Conservation (phyloP, 2,329 filamentous ascomycete genomes). For the Ilyonectria robusta region DNA sequence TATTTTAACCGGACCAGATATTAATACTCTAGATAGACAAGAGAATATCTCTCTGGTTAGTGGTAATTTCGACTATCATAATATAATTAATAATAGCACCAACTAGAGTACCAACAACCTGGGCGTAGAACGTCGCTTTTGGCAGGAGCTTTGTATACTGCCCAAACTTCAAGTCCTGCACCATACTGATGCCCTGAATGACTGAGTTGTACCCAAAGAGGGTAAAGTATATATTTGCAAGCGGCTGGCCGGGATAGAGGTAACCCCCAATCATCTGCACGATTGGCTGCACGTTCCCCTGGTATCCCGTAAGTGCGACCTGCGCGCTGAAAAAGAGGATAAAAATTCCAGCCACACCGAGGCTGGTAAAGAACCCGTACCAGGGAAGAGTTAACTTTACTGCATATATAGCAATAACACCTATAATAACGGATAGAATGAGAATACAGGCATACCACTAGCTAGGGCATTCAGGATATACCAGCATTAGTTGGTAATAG, state of each 20-base stretch:
- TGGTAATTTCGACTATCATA: not conserved
- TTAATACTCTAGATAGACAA: not conserved
- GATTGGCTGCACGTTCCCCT: constrained; percentile 31
- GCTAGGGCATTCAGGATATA: constrained; percentile 30
- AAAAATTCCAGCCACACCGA: constrained; percentile 52
- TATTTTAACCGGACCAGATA: not conserved
- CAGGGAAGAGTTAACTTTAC: constrained; percentile 44
- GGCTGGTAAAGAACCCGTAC: constrained; percentile 60
- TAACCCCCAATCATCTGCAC: constrained; percentile 38
- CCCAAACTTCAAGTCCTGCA: not conserved
- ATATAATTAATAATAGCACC: constrained; percentile 10
- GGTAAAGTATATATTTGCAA: constrained; percentile 40
- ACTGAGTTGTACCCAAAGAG: constrained; percentile 26
- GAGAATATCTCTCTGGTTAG: not conserved
- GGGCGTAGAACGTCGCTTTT: constrained; percentile 19
- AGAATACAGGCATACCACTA: constrained; percentile 32
- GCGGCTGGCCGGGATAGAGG: constrained; percentile 31
- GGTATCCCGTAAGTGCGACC: constrained; percentile 30
- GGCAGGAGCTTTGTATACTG: constrained; percentile 3
- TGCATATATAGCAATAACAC: constrained; percentile 41
- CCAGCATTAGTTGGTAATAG: constrained; percentile 39
- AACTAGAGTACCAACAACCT: not conserved
- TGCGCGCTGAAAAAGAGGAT: constrained; percentile 58
- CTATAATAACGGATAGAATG: not conserved
- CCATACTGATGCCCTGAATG: not conserved